Base-by-base conservation (phyloP, 1,139 yeast species). In the Keqinozyma sinolaborantium region DNA sequence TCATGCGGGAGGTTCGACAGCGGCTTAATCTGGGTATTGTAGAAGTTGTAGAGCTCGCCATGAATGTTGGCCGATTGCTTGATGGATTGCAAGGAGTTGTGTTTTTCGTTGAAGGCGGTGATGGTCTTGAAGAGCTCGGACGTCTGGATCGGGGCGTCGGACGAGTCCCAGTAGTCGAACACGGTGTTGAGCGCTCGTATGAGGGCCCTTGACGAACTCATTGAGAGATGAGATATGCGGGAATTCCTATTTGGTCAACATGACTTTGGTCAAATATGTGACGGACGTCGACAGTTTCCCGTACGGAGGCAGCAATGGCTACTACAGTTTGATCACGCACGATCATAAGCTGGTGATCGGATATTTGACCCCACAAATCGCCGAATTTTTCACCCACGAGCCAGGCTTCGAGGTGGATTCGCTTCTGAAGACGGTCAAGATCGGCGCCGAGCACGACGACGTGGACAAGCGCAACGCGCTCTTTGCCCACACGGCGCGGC, bases 271-370 rank as follows among this genome's bases (percentile, higher is more conserved):
- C 5, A 38, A 38, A 2, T 33, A 51, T 3, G 45, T 79, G 6
- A 59, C 64, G 5, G 45, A 47, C 23, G 77, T 78, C 6, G 87
- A 82, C 43, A 64, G 67, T 10, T 73, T 70, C 26, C 69, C 79
- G 2, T 69, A 67, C 34, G 31, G 33, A 2, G 49, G 45, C 10
- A 38, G 36, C 4, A 23, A 26, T 1, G 45, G 45, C 9, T 60
- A 65, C 30, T 73, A 64, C 43, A 48, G 40, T 12, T 61, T 82
- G 5, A 23, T 51, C 1, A 60, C 83, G 0, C 85, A 80, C 41
- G 81, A 78, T 38, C 72, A 68, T 1, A 31, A 23, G 1, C 47
- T 55, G 0, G 47, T 56, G 3, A 48, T 84, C 7, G 95, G 95
- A 0, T 72, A 64, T 39, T 47, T 84, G 4, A 54, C 74, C 2